These are phyloP conservation scores for Knufia fluminis DNA, from an alignment of 2,329 filamentous ascomycete species.

Conservation along the genomic window DNA sequence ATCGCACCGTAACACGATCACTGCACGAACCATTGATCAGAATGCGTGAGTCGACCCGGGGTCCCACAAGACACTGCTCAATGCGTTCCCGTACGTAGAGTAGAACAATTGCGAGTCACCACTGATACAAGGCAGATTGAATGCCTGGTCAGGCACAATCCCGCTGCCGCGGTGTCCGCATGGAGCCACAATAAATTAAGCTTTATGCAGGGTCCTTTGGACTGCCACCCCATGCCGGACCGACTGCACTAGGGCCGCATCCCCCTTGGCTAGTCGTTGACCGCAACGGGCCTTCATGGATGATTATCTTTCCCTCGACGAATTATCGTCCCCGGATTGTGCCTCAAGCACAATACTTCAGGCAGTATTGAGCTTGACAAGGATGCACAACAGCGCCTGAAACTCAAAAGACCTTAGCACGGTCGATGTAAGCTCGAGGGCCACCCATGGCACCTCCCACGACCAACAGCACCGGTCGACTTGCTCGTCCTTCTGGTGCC, in stretches of 20 bases:
- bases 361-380: background rate
- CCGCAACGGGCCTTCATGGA: background rate
- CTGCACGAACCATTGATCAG: too few relatives aligned
- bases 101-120: too few relatives aligned
- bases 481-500: background rate
- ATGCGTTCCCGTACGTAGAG: too few relatives aligned
- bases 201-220: constrained; percentile 9
- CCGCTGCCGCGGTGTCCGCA: background rate
- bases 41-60: too few relatives aligned
- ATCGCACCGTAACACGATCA: too few relatives aligned
- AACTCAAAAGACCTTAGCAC: background rate
- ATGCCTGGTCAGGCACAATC: background rate
- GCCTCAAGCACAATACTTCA: background rate
- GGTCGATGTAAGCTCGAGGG: too few relatives aligned
- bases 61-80: too few relatives aligned
- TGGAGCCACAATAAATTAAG: background rate
- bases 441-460: background rate
- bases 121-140: background rate
- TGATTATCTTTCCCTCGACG: background rate
- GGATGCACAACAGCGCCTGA: background rate
- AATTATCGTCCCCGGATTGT: background rate
- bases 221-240: background rate
- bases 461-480: background rate
- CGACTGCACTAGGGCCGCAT: background rate
- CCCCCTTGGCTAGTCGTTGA: background rate